phyloP scores from a whole-genome alignment of 2,329 filamentous ascomycete genomes.

The Colletotrichum abscissum region DNA sequence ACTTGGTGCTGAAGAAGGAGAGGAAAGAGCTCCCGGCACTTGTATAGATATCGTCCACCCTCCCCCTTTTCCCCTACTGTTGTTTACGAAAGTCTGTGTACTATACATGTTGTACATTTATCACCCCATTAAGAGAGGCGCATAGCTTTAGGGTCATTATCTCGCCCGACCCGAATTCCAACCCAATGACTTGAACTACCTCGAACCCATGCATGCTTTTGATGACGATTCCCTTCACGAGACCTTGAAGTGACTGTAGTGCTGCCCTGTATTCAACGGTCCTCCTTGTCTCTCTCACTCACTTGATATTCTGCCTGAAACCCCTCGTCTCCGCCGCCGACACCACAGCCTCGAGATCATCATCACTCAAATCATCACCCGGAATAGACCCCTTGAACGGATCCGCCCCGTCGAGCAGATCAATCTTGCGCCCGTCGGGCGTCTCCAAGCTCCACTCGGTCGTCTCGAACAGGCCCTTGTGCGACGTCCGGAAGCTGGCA shows the following conservation, averaged over 20 bases:
- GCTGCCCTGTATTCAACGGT: neutral
- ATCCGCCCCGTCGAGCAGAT: constrained; percentile 79
- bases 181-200: constrained; percentile 7
- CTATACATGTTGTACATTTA: constrained; percentile 50
- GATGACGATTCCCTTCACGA: neutral
- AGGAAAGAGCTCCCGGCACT: constrained; percentile 42
- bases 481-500: constrained; percentile 74
- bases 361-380: constrained; percentile 47
- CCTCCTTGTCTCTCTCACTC: neutral
- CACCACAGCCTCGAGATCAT: constrained; percentile 47
- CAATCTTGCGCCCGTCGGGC: constrained; percentile 69
- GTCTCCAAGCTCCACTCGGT: constrained; percentile 88
- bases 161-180: constrained; percentile 22
- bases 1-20: constrained; percentile 64
- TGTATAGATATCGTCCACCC: constrained; percentile 13
- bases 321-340: constrained; percentile 55
- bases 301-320: constrained; percentile 59
- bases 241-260: neutral
- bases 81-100: constrained; percentile 43
- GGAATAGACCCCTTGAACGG: constrained; percentile 69
- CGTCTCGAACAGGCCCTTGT: constrained; percentile 80
- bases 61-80: constrained; percentile 14
- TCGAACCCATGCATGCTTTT: neutral
- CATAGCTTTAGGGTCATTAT: constrained; percentile 22
- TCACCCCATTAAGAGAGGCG: constrained; percentile 15